These are phyloP conservation scores for Triadica sebifera DNA, from an alignment of 345 rosid species.

Conservation along the genomic window DNA sequence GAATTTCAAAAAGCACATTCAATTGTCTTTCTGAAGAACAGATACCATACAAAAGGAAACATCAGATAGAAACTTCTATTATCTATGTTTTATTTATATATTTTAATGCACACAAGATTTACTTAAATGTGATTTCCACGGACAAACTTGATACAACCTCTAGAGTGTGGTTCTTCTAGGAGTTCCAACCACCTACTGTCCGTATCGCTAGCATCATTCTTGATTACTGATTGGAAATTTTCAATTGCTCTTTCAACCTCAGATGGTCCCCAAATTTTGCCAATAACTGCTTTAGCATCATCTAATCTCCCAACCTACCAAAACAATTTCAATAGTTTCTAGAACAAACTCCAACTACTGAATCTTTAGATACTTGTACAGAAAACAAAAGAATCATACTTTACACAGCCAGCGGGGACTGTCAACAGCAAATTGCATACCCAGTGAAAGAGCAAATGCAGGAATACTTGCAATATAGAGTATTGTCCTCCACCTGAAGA, in stretches of 20 bases:
- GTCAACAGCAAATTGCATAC: constrained; percentile 80
- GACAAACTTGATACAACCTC: constrained; percentile 67
- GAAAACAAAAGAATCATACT: constrained; percentile 35
- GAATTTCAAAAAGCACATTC: not conserved
- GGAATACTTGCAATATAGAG: constrained; percentile 58
- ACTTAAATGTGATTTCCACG: constrained; percentile 15
- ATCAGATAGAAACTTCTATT: not conserved
- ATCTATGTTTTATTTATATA: not conserved
- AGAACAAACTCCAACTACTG: constrained; percentile 17
- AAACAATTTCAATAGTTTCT: constrained; percentile 16
- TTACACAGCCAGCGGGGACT: constrained; percentile 88
- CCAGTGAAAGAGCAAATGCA: constrained; percentile 53
- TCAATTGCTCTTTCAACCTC: constrained; percentile 53
- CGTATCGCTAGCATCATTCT: constrained; percentile 48
- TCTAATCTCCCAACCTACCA: constrained; percentile 55
- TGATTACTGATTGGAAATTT: constrained; percentile 56
- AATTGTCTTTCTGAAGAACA: not conserved
- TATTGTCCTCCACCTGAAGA: constrained; percentile 80
- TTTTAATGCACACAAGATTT: not conserved
- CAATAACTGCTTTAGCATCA: constrained; percentile 55
- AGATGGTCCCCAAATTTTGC: constrained; percentile 64
- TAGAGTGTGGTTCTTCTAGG: constrained; percentile 67
- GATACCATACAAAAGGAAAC: not conserved
- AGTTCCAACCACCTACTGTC: constrained; percentile 68
- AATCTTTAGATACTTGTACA: constrained; percentile 4